These are phyloP conservation scores for Penicillium sp. DNA, from an alignment of 2,329 filamentous ascomycete genomes.

Conservation along the genomic window DNA sequence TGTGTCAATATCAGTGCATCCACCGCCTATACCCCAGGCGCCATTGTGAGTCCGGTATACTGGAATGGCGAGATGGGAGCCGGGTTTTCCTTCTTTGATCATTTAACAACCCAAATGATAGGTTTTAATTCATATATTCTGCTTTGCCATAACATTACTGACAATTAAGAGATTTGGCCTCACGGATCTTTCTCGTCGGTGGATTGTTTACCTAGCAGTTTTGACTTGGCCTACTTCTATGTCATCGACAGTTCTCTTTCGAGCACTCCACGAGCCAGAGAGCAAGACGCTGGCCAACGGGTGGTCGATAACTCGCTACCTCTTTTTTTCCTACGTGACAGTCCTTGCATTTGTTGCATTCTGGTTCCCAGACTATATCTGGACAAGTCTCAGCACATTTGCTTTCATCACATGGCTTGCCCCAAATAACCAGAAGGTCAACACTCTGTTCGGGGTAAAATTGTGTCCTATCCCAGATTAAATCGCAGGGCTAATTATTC, in stretches of 20 bases:
- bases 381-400: not conserved
- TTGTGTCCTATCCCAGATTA: not conserved
- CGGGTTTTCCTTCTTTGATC: not conserved
- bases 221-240: not conserved
- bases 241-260: not conserved
- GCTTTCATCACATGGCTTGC: not conserved
- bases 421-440: not conserved
- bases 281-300: not conserved
- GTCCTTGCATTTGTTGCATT: not conserved
- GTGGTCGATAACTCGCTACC: not conserved
- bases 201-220: not conserved
- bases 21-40: not conserved
- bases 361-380: not conserved
- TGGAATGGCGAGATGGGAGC: not conserved
- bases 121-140: not conserved
- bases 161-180: not conserved
- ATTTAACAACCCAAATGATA: not conserved
- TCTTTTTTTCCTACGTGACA: not conserved
- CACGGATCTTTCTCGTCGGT: not conserved
- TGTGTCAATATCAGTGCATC: slow-evolving; percentile 2
- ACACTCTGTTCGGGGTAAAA: not conserved
- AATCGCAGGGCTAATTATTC: not conserved
- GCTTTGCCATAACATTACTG: not conserved
- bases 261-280: not conserved
- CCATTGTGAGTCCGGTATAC: not conserved